phyloP scores from a whole-genome alignment of 2,329 filamentous ascomycete species.

The Ophiostoma tasmaniense region DNA sequence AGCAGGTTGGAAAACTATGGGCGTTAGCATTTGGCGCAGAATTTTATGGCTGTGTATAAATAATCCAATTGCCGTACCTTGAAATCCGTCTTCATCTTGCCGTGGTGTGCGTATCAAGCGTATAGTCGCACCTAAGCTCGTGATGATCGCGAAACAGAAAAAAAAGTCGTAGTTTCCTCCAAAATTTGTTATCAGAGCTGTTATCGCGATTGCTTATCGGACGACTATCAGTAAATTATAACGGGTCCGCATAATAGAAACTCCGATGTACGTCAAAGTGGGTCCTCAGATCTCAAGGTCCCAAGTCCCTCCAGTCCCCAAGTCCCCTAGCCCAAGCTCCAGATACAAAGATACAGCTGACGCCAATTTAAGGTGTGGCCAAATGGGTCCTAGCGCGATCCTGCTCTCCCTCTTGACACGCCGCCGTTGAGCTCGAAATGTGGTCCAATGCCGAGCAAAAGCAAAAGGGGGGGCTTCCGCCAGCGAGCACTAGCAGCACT shows the following conservation, averaged over 20 bases:
- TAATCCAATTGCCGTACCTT: constrained; percentile 50
- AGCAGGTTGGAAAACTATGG: constrained; percentile 90
- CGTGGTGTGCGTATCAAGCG: background rate
- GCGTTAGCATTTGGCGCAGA: background rate
- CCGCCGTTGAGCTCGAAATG: background rate
- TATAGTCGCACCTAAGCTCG: constrained; percentile 6
- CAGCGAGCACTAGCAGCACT: background rate
- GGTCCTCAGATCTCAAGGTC: background rate
- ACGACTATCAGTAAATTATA: constrained; percentile 10
- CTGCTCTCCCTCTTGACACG: background rate
- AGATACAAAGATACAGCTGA: background rate
- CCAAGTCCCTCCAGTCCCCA: no score
- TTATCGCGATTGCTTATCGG: constrained; percentile 16
- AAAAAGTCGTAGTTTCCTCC: constrained; percentile 16
- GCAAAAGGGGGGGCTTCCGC: constrained; percentile 1
- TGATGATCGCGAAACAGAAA: constrained; percentile 8
- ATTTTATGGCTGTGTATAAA: background rate
- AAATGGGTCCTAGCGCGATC: constrained; percentile 11
- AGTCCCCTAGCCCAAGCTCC: background rate
- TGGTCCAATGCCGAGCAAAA: constrained; percentile 1
- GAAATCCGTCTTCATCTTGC: constrained; percentile 96
- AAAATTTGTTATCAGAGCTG: constrained; percentile 16
- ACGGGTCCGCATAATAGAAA: constrained; percentile 14
- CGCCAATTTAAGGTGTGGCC: background rate
- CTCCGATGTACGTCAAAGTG: background rate